A percentile compares a stretch with the other conserved stretches of the same genome.
Conservation (phyloP, 805 yeast genomes). For the Tetrapisispora fleetii region DNA sequence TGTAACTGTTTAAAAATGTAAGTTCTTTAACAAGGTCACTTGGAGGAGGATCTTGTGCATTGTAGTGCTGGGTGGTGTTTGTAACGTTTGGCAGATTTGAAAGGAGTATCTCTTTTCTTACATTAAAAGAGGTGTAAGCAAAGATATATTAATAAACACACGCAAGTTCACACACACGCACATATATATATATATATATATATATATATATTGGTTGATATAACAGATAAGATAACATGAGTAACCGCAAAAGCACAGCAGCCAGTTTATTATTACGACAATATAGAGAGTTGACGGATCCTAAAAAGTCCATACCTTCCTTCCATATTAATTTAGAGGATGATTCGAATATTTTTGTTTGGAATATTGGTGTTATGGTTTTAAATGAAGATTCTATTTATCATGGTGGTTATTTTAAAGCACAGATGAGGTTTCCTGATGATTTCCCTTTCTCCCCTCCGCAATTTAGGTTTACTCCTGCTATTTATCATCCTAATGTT, state of each 20-base stretch:
- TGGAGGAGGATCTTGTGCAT: no score
- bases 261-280: slow-evolving; percentile 87
- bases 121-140: no score
- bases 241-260: slow-evolving; percentile 41
- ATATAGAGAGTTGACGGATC: slow-evolving; percentile 86
- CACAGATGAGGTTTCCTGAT: slow-evolving; percentile 85
- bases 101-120: no score
- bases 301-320: slow-evolving; percentile 67
- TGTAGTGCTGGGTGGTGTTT: no score
- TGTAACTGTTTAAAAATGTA: no score
- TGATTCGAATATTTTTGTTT: slow-evolving; percentile 46
- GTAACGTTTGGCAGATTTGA: no score
- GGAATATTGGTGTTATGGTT: slow-evolving; percentile 91
- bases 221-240: slow-evolving; percentile 10
- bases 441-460: slow-evolving; percentile 94
- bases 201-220: not conserved
- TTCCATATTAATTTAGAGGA: slow-evolving; percentile 62
- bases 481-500: slow-evolving; percentile 91
- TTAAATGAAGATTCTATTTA: slow-evolving; percentile 80
- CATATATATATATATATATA: not conserved
- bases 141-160: not conserved
- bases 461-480: slow-evolving; percentile 81
- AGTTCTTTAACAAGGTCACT: no score
- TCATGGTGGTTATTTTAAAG: slow-evolving; percentile 90
- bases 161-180: not conserved